Percentiles rank a stretch among this genome's conserved stretches.
phyloP scores from a whole-genome alignment of 2,329 filamentous ascomycete genomes.

The Diaporthe aspalathi region DNA sequence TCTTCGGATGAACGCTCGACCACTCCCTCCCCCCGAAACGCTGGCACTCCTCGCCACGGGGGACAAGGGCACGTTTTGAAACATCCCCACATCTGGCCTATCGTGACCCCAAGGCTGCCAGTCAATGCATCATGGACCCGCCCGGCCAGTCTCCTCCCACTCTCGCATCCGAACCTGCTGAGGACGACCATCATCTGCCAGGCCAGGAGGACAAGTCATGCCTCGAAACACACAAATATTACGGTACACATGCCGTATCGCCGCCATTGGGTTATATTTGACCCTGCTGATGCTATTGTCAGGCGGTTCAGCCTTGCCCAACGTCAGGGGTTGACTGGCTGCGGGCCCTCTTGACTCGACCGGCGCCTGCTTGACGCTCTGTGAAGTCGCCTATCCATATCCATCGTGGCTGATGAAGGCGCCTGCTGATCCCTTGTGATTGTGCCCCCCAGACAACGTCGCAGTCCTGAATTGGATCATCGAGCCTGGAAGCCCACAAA shows the following conservation, averaged over 20 bases:
- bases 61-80: constrained; percentile 26
- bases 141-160: not conserved
- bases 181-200: not conserved
- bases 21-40: constrained; percentile 4
- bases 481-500: constrained; percentile 3
- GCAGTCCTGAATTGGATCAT: constrained; percentile 20
- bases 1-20: constrained; percentile 29
- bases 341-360: constrained; percentile 5
- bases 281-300: not conserved
- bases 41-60: constrained; percentile 9
- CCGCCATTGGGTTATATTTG: not conserved
- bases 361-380: not conserved
- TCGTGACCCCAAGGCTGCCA: constrained; percentile 25
- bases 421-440: constrained; percentile 6
- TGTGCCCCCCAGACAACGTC: not conserved
- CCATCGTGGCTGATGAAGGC: not conserved
- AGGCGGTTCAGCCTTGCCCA: not conserved
- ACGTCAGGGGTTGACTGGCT: not conserved
- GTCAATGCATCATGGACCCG: constrained; percentile 10
- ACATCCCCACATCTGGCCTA: constrained; percentile 23
- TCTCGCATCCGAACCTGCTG: constrained; percentile 11
- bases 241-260: not conserved
- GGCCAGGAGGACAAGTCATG: constrained; percentile 3
- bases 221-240: constrained; percentile 29
- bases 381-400: not conserved